Base-by-base conservation (phyloP, 441 rosid genomes). In the Brassica balearica region DNA sequence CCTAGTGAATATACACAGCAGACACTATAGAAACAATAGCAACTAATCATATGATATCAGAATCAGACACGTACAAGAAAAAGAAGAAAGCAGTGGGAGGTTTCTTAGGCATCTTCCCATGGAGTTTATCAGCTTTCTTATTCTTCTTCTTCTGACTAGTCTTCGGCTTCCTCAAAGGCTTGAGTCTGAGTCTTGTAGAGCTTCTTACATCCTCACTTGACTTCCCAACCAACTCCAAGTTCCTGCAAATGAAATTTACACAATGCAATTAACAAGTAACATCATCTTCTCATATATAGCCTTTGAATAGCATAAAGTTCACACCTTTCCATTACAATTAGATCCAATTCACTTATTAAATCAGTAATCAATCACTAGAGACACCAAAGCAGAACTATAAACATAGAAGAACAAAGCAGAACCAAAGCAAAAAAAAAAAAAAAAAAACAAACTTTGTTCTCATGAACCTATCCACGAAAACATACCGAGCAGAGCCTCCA, bases 51-150 rank as follows among this genome's bases (percentile, higher is more conserved):
- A 29, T 29, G 5, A 29, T 29, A 29, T 29, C 34, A 29, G 34
- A 29, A 29, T 29, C 34, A 29, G 34, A 29, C 34, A 29, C 34
- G 34, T 29, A 29, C 34, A 29, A 29, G 34, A 29, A 29, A 29
- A 29, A 93, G 87, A 96, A 96, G 84, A 96, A 96, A 53, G 97
- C 98, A 72, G 97, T 96, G 8, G 98, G 93, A 63, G 98, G 98
- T 78, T 93, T 93, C 88, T 96, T 96, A 2, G 98, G 99, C 82
- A 74, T 92, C 77, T 85, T 84, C 46, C 2, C 29, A 61, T 89
- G 93, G 17, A 82, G 17, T 83, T 88, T 88, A 53, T 2, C 8
- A 51, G 58, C 20, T 29, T 41, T 36, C 85, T 84, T 89, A 73
- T 69, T 73, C 75, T 69, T 73, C 76, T 53, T 67, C 73, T 65